Evolutionary conservation across 129 eudicot genomes (phyloP).

Genomic region (Artemisia annua): DNA sequence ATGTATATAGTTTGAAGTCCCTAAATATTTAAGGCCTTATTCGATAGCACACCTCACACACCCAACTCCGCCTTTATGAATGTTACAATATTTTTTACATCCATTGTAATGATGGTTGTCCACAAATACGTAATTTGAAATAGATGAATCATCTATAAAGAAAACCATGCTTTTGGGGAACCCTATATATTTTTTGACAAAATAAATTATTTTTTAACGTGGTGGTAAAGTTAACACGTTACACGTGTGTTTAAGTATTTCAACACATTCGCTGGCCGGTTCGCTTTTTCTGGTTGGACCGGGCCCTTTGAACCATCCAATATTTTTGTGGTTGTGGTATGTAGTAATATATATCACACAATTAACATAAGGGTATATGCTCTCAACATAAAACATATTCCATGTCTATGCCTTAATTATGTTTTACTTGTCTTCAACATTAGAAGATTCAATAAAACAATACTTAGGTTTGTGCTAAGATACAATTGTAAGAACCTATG

Average conservation of each 20-base stretch:
- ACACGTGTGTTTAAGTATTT: slow-evolving; percentile 11
- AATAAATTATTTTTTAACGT: neutral
- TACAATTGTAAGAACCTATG: slow-evolving; percentile 4
- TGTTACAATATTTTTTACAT: too few species aligned
- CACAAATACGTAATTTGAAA: too few species aligned
- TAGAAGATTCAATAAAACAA: neutral
- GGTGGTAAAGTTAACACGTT: slow-evolving; percentile 11
- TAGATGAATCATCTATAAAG: too few species aligned
- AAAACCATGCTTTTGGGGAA: too few species aligned
- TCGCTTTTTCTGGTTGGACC: slow-evolving; percentile 4
- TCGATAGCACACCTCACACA: too few species aligned
- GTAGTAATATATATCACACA: neutral
- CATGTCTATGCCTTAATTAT: neutral
- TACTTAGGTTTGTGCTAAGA: neutral
- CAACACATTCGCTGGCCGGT: slow-evolving; percentile 1
- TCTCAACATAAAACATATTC: slow-evolving; percentile 8
- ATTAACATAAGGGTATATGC: slow-evolving; percentile 12
- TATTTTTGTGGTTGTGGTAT: slow-evolving; percentile 6
- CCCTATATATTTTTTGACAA: too few species aligned
- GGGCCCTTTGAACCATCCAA: slow-evolving; percentile 5
- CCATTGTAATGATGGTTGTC: too few species aligned
- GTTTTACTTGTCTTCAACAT: neutral
- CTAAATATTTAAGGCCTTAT: too few species aligned
- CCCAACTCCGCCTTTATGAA: too few species aligned
- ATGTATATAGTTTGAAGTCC: too few species aligned